Evolutionary conservation across 2,329 filamentous ascomycete genomes (phyloP), one percentile per base, ranked within the genome.

Genomic region (Botryotinia narcissicola): DNA sequence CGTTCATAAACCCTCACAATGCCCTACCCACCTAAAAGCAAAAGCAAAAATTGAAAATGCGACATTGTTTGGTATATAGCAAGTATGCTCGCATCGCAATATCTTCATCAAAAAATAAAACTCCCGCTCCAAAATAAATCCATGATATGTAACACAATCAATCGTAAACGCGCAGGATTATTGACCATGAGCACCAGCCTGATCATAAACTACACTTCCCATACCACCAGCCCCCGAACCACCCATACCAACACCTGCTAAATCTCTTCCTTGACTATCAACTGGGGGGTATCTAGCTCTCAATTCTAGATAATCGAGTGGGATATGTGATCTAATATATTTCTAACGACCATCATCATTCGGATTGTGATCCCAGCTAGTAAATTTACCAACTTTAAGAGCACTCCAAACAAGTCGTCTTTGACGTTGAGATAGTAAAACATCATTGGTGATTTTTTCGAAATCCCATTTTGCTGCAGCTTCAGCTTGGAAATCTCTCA

Each of bases 331-430:
- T 73, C 95, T 92, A 79, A 98, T 97, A 82, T 95, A 97, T 83
- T 93, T 92, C 77, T 89, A 85, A 66, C 87, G 84, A 40, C 91
- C 92, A 79, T 93, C 89, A 77, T 93, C 90, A 4, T 87, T 83
- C 0, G 94, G 94, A 83, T 95, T 88, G 83, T 92, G 92, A 82
- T 98, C 95, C 95, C 95, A 98, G 80, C 90, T 88, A 57, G 92
- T 92, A 78, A 93, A 94, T 51, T 85, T 85, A 72, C 94, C 95
- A 82, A 91, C 84, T 81, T 90, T 92, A 76, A 98, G 86, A 0
- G 95, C 93, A 59, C 88, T 88, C 91, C 93, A 97, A 40, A 94
- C 92, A 14, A 97, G 83, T 69, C 91, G 88, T 22, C 95, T 89
- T 80, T 91, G 90, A 60, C 94, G 91, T 85, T 98, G 95, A 62